Percentiles rank a stretch among this genome's conserved stretches.
Conservation (phyloP, 2,329 filamentous ascomycete genomes). For the Venturia aucupariae region DNA sequence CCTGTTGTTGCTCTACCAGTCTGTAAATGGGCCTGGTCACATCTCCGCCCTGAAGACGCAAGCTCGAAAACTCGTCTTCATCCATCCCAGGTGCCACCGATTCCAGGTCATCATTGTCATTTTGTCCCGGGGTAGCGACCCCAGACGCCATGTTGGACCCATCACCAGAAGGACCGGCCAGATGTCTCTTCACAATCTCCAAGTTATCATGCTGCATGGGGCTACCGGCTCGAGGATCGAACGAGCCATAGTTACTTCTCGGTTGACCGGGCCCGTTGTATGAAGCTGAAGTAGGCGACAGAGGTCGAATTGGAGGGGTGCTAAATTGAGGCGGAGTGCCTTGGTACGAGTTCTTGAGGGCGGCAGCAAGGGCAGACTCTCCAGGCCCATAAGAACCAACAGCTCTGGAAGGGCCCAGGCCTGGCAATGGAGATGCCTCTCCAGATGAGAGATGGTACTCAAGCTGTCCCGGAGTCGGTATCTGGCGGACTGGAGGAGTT, state of each 20-base stretch:
- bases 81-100: constrained; percentile 38
- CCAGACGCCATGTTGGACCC: constrained; percentile 17
- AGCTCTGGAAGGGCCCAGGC: constrained; percentile 44
- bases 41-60: constrained; percentile 88
- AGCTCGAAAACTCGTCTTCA: constrained; percentile 80
- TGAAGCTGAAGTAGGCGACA: constrained; percentile 46
- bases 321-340: constrained; percentile 59
- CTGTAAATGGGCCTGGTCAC: constrained; percentile 92
- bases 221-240: constrained; percentile 56
- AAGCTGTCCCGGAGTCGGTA: constrained; percentile 41
- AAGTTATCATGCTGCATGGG: constrained; percentile 70
- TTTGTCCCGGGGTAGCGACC: constrained; percentile 19
- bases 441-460: constrained; percentile 26
- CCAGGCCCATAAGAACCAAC: constrained; percentile 62
- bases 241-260: constrained; percentile 75
- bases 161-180: constrained; percentile 54
- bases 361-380: constrained; percentile 78
- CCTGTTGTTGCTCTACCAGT: constrained; percentile 85
- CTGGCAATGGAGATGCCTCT: constrained; percentile 54
- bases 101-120: constrained; percentile 18
- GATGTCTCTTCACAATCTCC: constrained; percentile 81
- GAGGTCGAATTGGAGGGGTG: constrained; percentile 42
- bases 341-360: constrained; percentile 66
- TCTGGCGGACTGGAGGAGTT: constrained; percentile 41
- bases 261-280: constrained; percentile 41